Evolutionary conservation across 2,329 filamentous ascomycete species (phyloP).

Genomic region (Leptoxyphium fumago): DNA sequence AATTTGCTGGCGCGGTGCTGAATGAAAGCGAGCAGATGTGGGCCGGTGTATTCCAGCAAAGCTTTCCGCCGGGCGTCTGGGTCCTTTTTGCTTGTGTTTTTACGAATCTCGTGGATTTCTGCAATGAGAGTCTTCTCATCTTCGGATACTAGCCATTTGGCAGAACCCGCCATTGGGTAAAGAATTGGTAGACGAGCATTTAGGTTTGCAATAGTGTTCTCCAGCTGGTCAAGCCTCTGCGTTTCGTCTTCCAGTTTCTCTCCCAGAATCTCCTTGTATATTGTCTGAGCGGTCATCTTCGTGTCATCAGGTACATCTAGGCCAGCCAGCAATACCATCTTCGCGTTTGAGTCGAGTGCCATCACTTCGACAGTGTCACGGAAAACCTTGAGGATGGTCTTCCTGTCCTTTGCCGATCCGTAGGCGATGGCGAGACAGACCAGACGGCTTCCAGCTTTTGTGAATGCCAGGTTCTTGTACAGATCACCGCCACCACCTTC

Average conservation of each 20-base stretch:
- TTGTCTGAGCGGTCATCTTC: constrained; percentile 67
- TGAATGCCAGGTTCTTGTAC: constrained; percentile 92
- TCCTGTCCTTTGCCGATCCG: constrained; percentile 82
- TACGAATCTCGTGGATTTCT: constrained; percentile 65
- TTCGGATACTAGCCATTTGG: constrained; percentile 47
- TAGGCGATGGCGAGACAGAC: constrained; percentile 71
- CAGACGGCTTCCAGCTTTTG: constrained; percentile 69
- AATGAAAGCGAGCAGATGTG: constrained; percentile 61
- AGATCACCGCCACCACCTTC: constrained; percentile 55
- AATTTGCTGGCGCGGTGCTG: constrained; percentile 52
- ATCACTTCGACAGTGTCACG: constrained; percentile 80
- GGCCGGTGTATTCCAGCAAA: constrained; percentile 58
- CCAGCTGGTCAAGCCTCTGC: constrained; percentile 33
- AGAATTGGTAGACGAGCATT: constrained; percentile 54
- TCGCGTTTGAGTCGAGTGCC: constrained; percentile 64
- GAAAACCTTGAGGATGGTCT: constrained; percentile 73
- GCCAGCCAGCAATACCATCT: constrained; percentile 67
- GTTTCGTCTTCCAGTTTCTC: constrained; percentile 38
- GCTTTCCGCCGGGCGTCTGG: constrained; percentile 60
- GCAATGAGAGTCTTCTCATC: constrained; percentile 53
- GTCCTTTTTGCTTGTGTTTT: constrained; percentile 86
- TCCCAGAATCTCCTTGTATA: constrained; percentile 74
- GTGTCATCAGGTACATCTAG: constrained; percentile 94
- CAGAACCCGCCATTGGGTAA: constrained; percentile 58
- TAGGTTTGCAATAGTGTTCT: constrained; percentile 54